Percentiles rank a stretch among this genome's conserved stretches.
Conservation (phyloP, 2,329 filamentous ascomycete species). For the Sordariomycetes sp. region DNA sequence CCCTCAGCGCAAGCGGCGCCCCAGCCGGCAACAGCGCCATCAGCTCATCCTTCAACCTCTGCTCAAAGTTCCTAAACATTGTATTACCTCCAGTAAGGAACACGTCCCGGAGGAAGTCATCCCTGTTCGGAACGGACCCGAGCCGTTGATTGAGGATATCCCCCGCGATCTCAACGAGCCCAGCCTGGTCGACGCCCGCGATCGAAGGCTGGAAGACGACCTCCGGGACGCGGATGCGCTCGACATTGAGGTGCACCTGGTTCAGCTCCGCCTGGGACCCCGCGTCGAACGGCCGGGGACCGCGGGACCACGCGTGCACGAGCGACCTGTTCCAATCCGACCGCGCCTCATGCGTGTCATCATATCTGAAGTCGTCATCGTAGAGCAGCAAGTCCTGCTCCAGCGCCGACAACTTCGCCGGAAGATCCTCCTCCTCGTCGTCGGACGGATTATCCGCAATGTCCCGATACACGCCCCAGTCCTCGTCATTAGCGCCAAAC, state of each 20-base stretch:
- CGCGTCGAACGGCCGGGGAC: constrained; percentile 73
- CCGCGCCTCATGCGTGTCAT: constrained; percentile 83
- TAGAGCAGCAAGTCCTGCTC: constrained; percentile 78
- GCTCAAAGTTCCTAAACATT: constrained; percentile 75
- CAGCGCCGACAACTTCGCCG: constrained; percentile 56
- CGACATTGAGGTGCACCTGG: constrained; percentile 91
- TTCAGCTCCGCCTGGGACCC: constrained; percentile 67
- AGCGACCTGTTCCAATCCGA: constrained; percentile 90
- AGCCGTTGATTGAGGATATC: constrained; percentile 83
- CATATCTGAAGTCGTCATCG: constrained; percentile 81
- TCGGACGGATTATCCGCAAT: constrained; percentile 73
- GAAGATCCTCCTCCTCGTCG: constrained; percentile 82
- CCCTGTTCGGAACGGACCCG: constrained; percentile 37
- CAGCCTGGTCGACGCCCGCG: constrained; percentile 84
- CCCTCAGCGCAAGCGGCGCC: constrained; percentile 53
- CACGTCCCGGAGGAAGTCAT: constrained; percentile 68
- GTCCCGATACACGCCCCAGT: constrained; percentile 93
- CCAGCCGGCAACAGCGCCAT: constrained; percentile 58
- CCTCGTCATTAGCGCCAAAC: constrained; percentile 92
- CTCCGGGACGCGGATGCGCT: constrained; percentile 88
- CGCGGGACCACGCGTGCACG: constrained; percentile 79
- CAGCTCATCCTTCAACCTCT: constrained; percentile 62
- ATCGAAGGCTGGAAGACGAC: constrained; percentile 88
- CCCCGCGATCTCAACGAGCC: constrained; percentile 80
- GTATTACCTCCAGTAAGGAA: constrained; percentile 94